Evolutionary conservation across 2,329 filamentous ascomycete species (phyloP).

Genomic region (Tolypocladium tropicale): DNA sequence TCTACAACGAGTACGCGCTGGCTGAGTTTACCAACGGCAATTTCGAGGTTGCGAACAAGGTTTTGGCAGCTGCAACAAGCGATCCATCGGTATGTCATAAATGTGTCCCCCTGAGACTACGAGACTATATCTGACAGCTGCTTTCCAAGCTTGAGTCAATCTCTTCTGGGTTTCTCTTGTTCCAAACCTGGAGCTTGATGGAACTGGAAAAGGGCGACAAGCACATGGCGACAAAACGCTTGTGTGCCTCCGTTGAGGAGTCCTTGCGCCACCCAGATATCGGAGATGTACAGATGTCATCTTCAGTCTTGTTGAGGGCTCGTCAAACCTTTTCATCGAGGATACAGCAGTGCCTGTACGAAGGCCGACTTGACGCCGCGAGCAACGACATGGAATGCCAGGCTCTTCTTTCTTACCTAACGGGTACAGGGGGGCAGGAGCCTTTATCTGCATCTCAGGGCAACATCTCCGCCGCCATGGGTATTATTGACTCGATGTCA

Average conservation of each 20-base stretch:
- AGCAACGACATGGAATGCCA: conserved; percentile 49
- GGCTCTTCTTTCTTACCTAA: conserved; percentile 58
- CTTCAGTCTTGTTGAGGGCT: conserved; percentile 39
- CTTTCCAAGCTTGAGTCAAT: conserved; percentile 8
- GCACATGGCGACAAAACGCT: conserved; percentile 21
- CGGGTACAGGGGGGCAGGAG: conserved; percentile 28
- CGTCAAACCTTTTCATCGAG: conserved; percentile 40
- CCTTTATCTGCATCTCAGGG: conserved; percentile 39
- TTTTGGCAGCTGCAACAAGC: conserved; percentile 54
- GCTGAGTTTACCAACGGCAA: conserved; percentile 55
- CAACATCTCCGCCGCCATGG: conserved; percentile 41
- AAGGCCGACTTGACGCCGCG: conserved; percentile 36
- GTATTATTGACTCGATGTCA: conserved; percentile 29
- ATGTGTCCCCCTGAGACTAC: not conserved
- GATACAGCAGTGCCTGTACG: conserved; percentile 46
- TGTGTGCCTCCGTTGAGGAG: conserved; percentile 29
- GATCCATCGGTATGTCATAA: conserved; percentile 18
- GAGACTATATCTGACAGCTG: not conserved
- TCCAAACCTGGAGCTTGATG: conserved; percentile 58
- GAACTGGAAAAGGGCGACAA: conserved; percentile 36
- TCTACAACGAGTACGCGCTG: conserved; percentile 74
- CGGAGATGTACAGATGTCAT: conserved; percentile 10
- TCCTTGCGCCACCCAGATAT: conserved; percentile 6
- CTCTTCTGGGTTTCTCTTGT: conserved; percentile 29
- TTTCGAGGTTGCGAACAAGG: conserved; percentile 45